phyloP scores from a whole-genome alignment of 768 basidiomycete species.

The Saitozyma sp. region DNA sequence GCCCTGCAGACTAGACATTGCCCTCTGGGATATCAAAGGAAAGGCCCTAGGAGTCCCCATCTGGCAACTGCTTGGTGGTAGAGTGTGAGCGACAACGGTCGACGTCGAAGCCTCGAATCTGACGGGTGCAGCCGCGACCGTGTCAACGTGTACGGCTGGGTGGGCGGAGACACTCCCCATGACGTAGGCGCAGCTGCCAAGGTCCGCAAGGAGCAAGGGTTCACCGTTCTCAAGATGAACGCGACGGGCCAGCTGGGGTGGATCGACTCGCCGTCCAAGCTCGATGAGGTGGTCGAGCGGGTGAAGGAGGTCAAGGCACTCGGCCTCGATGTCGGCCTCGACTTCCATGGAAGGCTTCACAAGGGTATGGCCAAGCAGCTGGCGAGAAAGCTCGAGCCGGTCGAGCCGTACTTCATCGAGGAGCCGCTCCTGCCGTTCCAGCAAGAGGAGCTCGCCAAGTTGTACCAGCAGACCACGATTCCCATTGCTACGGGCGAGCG shows the following conservation, averaged over 20 bases:
- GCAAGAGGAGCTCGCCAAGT: conserved; percentile 43
- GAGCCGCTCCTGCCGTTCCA: conserved; percentile 48
- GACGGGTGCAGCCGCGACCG: conserved; percentile 13
- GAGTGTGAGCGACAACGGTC: conserved; percentile 59
- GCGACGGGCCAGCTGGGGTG: conserved; percentile 43
- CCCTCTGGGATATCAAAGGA: conserved; percentile 67
- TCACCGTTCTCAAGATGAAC: conserved; percentile 50
- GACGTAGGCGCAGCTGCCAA: conserved; percentile 48
- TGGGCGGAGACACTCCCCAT: conserved; percentile 47
- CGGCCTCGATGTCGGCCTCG: conserved; percentile 48
- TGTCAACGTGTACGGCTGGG: conserved; percentile 45
- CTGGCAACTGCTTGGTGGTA: conserved; percentile 69
- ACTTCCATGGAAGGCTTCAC: conserved; percentile 52
- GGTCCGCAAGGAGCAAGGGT: conserved; percentile 46
- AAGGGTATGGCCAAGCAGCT: conserved; percentile 51
- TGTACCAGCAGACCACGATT: conserved; percentile 45
- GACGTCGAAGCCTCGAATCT: not conserved
- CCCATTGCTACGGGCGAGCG: conserved; percentile 59
- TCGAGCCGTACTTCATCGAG: conserved; percentile 49
- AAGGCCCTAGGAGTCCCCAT: conserved; percentile 67
- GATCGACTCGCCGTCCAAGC: conserved; percentile 48
- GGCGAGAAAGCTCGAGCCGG: conserved; percentile 44
- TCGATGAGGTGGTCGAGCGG: conserved; percentile 47
- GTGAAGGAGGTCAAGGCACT: conserved; percentile 44
- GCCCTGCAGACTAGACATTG: conserved; percentile 28